Conservation (phyloP, 805 yeast species). For the Myxozyma melibiosi region DNA sequence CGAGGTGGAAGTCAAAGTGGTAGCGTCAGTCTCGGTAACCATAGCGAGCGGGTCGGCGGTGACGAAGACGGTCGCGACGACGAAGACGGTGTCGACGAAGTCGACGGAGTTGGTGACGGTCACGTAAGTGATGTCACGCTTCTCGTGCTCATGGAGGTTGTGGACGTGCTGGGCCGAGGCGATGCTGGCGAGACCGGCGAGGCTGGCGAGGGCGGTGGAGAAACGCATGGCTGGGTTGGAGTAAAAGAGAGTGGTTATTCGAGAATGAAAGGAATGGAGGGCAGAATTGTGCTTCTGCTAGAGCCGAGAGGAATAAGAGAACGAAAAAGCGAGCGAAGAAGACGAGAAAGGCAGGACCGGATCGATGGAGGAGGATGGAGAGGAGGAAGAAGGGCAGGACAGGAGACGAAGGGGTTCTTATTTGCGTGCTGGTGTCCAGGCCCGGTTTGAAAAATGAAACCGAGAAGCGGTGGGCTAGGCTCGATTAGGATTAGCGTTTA, state of each 20-base stretch:
- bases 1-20: constrained; percentile 8
- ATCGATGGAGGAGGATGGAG: not conserved
- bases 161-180: constrained; percentile 8
- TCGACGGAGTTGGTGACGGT: constrained; percentile 23
- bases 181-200: constrained; percentile 17
- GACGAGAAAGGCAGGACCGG: not conserved
- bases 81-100: constrained; percentile 21
- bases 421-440: too few species aligned
- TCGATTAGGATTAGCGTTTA: too few species aligned
- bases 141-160: constrained; percentile 14
- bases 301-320: constrained; percentile 15
- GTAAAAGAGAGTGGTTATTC: not conserved
- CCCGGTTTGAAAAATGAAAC: too few species aligned
- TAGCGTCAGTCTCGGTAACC: constrained; percentile 3
- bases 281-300: constrained; percentile 32
- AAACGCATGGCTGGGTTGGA: too few species aligned
- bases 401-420: not conserved
- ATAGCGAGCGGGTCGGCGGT: constrained; percentile 10
- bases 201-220: constrained; percentile 16
- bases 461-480: too few species aligned
- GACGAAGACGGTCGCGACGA: constrained; percentile 23
- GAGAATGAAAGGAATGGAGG: constrained; percentile 3
- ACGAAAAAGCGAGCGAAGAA: not conserved
- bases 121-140: constrained; percentile 29
- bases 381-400: not conserved